These are phyloP conservation scores for Fusarium hainanense DNA, from an alignment of 2,329 filamentous ascomycete species.

Conservation along the genomic window DNA sequence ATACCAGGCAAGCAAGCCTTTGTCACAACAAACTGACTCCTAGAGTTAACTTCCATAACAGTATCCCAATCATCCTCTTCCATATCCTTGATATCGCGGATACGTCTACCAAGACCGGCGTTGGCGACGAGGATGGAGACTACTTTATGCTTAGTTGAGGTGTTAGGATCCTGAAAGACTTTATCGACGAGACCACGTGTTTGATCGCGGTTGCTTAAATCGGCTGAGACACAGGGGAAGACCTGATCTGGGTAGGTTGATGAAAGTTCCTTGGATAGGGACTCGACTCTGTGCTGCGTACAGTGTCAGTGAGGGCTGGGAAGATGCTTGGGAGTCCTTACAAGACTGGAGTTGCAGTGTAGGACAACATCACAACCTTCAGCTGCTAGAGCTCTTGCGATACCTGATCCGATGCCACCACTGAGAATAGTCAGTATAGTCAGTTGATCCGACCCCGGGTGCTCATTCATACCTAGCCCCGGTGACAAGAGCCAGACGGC, in stretches of 20 bases:
- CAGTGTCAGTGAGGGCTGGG: not conserved
- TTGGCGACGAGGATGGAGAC: constrained; percentile 50
- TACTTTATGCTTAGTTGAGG: constrained; percentile 28
- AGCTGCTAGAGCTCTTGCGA: constrained; percentile 15
- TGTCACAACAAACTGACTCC: constrained; percentile 51
- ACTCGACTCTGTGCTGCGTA: constrained; percentile 20
- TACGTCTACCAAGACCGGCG: constrained; percentile 49
- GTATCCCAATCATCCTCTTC: constrained; percentile 53
- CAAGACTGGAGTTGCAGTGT: constrained; percentile 28
- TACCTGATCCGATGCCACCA: constrained; percentile 29
- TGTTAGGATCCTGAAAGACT: not conserved
- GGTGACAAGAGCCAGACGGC: constrained; percentile 28
- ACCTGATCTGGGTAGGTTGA: not conserved
- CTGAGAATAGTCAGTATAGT: too few relatives aligned
- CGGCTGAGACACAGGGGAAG: constrained; percentile 21
- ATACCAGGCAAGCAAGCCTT: constrained; percentile 49
- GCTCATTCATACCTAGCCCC: constrained; percentile 35
- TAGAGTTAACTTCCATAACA: constrained; percentile 50
- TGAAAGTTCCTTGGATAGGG: constrained; percentile 4
- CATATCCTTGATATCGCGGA: constrained; percentile 50
- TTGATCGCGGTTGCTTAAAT: constrained; percentile 21
- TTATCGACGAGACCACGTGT: constrained; percentile 20
- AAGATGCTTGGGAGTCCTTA: fast-evolving
- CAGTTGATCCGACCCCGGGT: too few relatives aligned
- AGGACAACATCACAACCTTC: constrained; percentile 34